Conservation (phyloP, 371 early-diverging fungal species). For the Mortierella sp. region DNA sequence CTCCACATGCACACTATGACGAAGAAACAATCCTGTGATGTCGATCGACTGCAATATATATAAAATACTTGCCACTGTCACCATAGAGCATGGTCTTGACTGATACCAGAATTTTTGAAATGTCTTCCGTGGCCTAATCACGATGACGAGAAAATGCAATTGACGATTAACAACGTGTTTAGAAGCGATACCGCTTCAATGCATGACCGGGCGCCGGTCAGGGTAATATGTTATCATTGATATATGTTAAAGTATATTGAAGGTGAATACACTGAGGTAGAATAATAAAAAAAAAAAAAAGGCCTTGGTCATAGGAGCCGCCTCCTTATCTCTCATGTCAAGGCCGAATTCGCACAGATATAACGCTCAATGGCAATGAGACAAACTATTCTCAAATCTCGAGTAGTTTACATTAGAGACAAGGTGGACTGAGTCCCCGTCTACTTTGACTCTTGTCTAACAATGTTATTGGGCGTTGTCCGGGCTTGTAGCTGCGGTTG, state of each 20-base stretch:
- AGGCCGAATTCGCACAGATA: background rate
- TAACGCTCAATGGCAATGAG: background rate
- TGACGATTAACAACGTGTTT: constrained; percentile 15
- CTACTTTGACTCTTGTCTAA: too few species aligned
- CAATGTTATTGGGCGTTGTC: too few species aligned
- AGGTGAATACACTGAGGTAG: background rate
- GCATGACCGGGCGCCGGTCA: background rate
- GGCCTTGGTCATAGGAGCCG: background rate
- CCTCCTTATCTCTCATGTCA: constrained; percentile 1
- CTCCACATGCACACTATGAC: background rate
- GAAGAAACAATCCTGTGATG: constrained; percentile 1
- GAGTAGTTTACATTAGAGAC: too few species aligned
- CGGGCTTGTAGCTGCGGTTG: too few species aligned
- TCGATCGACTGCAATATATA: background rate
- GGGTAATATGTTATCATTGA: too few species aligned
- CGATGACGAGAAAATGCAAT: background rate
- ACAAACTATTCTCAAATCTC: too few species aligned
- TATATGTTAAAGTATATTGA: background rate
- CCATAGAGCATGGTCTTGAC: constrained; percentile 96
- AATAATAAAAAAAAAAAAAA: too few species aligned
- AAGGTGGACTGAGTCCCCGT: too few species aligned
- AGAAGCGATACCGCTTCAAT: background rate
- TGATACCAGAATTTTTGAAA: constrained; percentile 89
- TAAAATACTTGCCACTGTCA: constrained; percentile 77
- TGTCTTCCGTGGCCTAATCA: constrained; percentile 92